A percentile compares a stretch with the other conserved stretches of the same genome.
Evolutionary conservation across 2,329 filamentous ascomycete species (phyloP).

Genomic region (Fusarium dlaminii): DNA sequence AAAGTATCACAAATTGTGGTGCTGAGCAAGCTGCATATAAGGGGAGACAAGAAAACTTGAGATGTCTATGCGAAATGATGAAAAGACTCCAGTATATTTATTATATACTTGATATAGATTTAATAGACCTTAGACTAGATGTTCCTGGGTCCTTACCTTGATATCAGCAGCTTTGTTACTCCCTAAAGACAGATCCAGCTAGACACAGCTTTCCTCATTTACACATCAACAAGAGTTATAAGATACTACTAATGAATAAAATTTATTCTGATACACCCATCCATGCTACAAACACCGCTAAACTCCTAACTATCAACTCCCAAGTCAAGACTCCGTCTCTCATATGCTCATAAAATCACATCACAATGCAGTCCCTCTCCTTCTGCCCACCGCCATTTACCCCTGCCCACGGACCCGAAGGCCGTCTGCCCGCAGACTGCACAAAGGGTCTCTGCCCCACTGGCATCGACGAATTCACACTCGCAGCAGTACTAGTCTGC

Average conservation of each 20-base stretch:
- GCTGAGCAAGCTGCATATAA: neutral
- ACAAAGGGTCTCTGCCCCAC: slow-evolving; percentile 31
- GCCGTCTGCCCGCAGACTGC: slow-evolving; percentile 36
- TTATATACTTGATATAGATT: neutral
- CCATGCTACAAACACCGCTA: slow-evolving; percentile 2
- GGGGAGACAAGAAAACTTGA: neutral
- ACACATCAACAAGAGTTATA: neutral
- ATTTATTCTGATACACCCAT: neutral
- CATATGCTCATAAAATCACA: slow-evolving; percentile 17
- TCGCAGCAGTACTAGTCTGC: slow-evolving; percentile 35
- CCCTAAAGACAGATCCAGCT: neutral
- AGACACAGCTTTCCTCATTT: neutral
- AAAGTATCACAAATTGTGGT: neutral
- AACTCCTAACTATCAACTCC: neutral
- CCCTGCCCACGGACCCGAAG: slow-evolving; percentile 31
- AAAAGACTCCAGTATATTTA: neutral
- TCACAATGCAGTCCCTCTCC: slow-evolving; percentile 31
- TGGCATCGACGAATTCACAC: slow-evolving; percentile 6
- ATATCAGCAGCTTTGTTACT: neutral
- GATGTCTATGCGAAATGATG: neutral
- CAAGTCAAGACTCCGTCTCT: neutral
- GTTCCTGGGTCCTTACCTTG: neutral
- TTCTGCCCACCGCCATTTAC: slow-evolving; percentile 13
- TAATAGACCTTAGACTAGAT: neutral
- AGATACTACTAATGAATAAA: neutral